Percentiles rank a stretch among this genome's conserved stretches.
Evolutionary conservation across 176 grass and related monocot genomes (phyloP).

Genomic region (Zea luxurians): DNA sequence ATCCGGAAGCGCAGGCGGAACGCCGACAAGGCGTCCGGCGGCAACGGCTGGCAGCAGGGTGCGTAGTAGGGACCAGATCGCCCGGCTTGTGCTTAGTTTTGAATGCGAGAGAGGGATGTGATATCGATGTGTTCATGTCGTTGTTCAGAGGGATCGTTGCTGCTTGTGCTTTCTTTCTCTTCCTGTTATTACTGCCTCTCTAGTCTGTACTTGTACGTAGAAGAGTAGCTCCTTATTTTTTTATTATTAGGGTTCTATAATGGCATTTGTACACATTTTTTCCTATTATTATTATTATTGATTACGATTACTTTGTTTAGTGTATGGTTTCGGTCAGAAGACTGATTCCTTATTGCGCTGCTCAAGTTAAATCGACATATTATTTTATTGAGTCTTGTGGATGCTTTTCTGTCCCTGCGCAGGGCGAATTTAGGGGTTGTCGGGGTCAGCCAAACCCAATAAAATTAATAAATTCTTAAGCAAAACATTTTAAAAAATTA

Average conservation of each 20-base stretch:
- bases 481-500: too few species aligned
- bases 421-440: too few species aligned
- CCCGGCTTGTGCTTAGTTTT: constrained; percentile 26
- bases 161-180: background rate
- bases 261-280: constrained; percentile 42
- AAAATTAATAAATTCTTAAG: too few species aligned
- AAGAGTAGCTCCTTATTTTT: background rate
- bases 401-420: background rate
- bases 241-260: background rate
- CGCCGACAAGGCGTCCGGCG: constrained; percentile 29
- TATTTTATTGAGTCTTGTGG: background rate
- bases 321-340: constrained; percentile 31
- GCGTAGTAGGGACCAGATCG: constrained; percentile 3
- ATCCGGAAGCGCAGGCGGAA: constrained; percentile 42
- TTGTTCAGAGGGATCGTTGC: constrained; percentile 12
- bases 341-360: too few species aligned
- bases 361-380: background rate
- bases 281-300: background rate
- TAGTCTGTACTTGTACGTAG: background rate
- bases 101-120: constrained; percentile 16
- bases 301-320: constrained; percentile 43
- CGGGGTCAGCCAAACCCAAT: too few species aligned
- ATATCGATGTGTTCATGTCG: background rate
- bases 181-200: background rate
- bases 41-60: constrained; percentile 40